phyloP scores from a whole-genome alignment of 805 yeast genomes.

The Candida berthetii region DNA sequence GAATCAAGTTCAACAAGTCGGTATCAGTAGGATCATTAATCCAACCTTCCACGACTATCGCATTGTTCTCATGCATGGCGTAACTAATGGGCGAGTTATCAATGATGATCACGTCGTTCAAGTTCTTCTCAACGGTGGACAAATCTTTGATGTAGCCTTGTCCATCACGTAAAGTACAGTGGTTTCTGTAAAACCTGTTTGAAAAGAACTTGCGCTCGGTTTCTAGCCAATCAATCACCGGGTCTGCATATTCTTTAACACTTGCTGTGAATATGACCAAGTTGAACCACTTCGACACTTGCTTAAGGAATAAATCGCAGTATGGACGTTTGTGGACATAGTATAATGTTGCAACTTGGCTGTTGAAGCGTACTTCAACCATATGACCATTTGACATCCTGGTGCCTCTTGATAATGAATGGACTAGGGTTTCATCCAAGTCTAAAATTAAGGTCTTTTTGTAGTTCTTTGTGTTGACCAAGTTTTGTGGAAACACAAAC shows the following conservation, averaged over 20 bases:
- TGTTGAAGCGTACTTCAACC: slow-evolving; percentile 72
- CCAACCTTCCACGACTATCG: slow-evolving; percentile 96
- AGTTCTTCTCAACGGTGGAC: slow-evolving; percentile 40
- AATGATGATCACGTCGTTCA: slow-evolving; percentile 65
- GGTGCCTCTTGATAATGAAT: slow-evolving; percentile 68
- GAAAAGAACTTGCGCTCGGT: slow-evolving; percentile 47
- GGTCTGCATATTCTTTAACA: slow-evolving; percentile 93
- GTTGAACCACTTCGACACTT: slow-evolving; percentile 82
- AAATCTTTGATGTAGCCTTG: slow-evolving; percentile 85
- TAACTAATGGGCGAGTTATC: slow-evolving; percentile 94
- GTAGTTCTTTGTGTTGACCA: slow-evolving; percentile 31
- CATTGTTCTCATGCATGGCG: slow-evolving; percentile 78
- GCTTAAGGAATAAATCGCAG: slow-evolving; percentile 77
- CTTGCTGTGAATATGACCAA: slow-evolving; percentile 92
- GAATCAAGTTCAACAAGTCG: slow-evolving; percentile 75
- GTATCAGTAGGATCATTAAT: slow-evolving; percentile 91
- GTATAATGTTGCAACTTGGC: slow-evolving; percentile 72
- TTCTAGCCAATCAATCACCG: slow-evolving; percentile 90
- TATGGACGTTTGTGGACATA: slow-evolving; percentile 89
- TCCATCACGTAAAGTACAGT: slow-evolving; percentile 73
- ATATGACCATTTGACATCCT: slow-evolving; percentile 47
- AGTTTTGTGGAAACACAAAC: slow-evolving; percentile 34
- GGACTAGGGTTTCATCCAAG: slow-evolving; percentile 91
- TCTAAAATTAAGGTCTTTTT: slow-evolving; percentile 79
- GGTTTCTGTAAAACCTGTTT: slow-evolving; percentile 67